These are phyloP conservation scores for Elsinoe batatas DNA, from an alignment of 2,329 filamentous ascomycete genomes.

Conservation along the genomic window DNA sequence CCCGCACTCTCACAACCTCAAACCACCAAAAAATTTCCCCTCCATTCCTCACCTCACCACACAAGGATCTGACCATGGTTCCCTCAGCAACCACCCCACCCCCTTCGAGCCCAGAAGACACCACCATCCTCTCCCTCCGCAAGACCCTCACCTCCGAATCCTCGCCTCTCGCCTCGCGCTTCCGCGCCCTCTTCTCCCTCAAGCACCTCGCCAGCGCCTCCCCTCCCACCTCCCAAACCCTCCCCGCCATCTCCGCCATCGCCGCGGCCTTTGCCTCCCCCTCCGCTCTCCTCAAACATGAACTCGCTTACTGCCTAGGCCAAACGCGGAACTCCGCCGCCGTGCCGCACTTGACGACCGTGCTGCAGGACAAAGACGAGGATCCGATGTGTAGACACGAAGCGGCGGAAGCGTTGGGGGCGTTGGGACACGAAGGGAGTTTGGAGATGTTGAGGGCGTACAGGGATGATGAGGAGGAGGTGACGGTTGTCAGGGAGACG, in stretches of 20 bases:
- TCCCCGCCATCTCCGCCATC: slow-evolving; percentile 67
- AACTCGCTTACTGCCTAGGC: slow-evolving; percentile 92
- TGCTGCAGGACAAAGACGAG: slow-evolving; percentile 69
- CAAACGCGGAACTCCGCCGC: slow-evolving; percentile 74
- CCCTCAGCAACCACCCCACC: slow-evolving; percentile 17
- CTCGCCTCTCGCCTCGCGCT: slow-evolving; percentile 75
- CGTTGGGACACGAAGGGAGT: slow-evolving; percentile 65
- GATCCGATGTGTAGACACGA: slow-evolving; percentile 95
- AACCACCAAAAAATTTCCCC: slow-evolving; percentile 2
- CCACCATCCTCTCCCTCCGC: slow-evolving; percentile 55
- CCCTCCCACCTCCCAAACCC: slow-evolving; percentile 46
- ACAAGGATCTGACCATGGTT: slow-evolving; percentile 13
- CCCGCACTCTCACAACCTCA: slow-evolving; percentile 1
- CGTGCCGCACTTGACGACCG: slow-evolving; percentile 59
- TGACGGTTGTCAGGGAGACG: slow-evolving; percentile 79
- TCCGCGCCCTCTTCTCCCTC: slow-evolving; percentile 93
- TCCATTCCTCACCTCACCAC: not conserved
- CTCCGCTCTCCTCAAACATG: slow-evolving; percentile 88
- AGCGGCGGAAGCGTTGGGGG: slow-evolving; percentile 87
- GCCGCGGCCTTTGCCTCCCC: slow-evolving; percentile 75
- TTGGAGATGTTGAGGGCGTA: slow-evolving; percentile 63
- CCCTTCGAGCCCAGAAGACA: slow-evolving; percentile 16
- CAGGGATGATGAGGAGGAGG: slow-evolving; percentile 65
- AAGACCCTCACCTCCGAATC: slow-evolving; percentile 70
- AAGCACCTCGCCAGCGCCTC: slow-evolving; percentile 76